These are phyloP conservation scores for Wickerhamiella spandovensis DNA, from an alignment of 805 yeast species.

Conservation along the genomic window DNA sequence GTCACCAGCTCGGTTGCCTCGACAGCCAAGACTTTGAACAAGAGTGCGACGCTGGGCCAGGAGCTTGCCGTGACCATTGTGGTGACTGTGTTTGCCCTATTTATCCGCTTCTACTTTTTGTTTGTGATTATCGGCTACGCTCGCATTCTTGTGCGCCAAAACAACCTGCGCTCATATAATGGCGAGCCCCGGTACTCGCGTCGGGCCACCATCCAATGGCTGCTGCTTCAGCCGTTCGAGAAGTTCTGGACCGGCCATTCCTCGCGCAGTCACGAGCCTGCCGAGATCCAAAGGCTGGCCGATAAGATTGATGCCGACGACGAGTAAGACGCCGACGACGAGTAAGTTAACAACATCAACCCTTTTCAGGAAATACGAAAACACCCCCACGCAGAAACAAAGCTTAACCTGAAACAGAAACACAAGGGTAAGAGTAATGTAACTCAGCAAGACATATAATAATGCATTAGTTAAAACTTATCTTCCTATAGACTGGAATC, in stretches of 20 bases:
- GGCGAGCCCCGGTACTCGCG: conserved; percentile 23
- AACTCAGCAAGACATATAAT: background rate
- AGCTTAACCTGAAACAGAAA: background rate
- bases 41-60: conserved; percentile 21
- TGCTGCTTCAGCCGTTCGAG: conserved; percentile 20
- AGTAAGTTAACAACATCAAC: too few species aligned
- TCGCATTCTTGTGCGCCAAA: conserved; percentile 35
- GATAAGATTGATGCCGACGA: background rate
- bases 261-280: background rate
- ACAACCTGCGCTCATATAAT: conserved; percentile 25
- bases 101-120: conserved; percentile 40
- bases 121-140: conserved; percentile 44
- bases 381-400: too few species aligned
- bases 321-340: too few species aligned
- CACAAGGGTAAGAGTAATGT: too few species aligned
- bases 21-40: conserved; percentile 7
- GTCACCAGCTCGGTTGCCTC: conserved; percentile 1
- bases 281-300: background rate
- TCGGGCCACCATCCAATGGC: conserved; percentile 20
- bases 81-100: conserved; percentile 34
- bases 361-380: too few species aligned
- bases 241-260: conserved; percentile 25
- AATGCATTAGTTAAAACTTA: background rate
- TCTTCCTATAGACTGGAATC: background rate
- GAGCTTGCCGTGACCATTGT: conserved; percentile 33